Conservation (phyloP, 1,284 basidiomycete species). For the Ustilago esculenta region DNA sequence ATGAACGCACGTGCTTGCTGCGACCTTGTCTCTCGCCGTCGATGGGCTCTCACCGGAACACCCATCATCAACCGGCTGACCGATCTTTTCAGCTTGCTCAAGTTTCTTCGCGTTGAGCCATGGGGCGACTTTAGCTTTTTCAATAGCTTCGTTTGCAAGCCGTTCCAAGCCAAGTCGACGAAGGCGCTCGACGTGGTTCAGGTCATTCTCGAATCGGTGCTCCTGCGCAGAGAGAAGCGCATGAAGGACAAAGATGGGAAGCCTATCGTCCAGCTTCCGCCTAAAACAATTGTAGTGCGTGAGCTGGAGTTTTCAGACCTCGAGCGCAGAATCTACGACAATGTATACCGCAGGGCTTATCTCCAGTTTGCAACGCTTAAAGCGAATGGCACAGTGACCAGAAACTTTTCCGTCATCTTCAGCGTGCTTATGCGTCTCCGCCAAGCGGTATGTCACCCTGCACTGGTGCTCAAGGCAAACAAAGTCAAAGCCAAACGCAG, state of each 20-base stretch:
- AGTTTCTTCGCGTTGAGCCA: conserved; percentile 85
- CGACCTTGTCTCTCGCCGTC: conserved; percentile 78
- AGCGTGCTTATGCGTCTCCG: conserved; percentile 68
- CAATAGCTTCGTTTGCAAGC: conserved; percentile 64
- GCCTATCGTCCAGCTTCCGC: conserved; percentile 86
- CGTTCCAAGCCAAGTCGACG: conserved; percentile 61
- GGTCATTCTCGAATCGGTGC: conserved; percentile 69
- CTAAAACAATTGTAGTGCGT: conserved; percentile 75
- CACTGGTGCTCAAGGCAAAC: conserved; percentile 64
- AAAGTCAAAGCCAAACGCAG: conserved; percentile 6
- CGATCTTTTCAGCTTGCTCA: conserved; percentile 75
- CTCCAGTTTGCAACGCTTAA: conserved; percentile 57
- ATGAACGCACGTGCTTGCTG: conserved; percentile 91
- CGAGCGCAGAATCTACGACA: conserved; percentile 67
- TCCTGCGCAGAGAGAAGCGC: conserved; percentile 88
- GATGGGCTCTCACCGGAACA: conserved; percentile 94
- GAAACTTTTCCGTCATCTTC: conserved; percentile 68
- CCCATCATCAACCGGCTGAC: conserved; percentile 93
- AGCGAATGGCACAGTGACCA: conserved; percentile 55
- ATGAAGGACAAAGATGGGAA: conserved; percentile 88
- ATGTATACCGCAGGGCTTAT: conserved; percentile 62
- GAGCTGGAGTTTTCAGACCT: conserved; percentile 51
- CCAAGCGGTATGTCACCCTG: conserved; percentile 69
- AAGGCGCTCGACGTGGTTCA: conserved; percentile 65
- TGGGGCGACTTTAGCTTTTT: conserved; percentile 72